Percentiles rank a stretch among this genome's conserved stretches.
Evolutionary conservation across 495 filamentous ascomycete genomes (phyloP).

Genomic region (Penicillium psychrofluorescens): DNA sequence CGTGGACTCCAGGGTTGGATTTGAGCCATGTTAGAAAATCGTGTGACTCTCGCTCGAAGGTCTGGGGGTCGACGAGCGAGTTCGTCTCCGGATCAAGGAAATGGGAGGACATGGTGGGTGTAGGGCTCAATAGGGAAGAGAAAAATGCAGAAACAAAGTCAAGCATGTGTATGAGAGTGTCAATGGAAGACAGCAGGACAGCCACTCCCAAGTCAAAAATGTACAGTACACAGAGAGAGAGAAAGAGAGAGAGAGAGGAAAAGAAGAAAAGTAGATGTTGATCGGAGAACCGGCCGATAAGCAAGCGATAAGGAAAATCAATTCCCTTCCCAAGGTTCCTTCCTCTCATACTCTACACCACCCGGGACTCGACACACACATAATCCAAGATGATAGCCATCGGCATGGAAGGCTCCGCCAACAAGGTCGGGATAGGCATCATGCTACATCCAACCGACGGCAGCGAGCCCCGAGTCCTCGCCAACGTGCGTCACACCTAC

Average conservation of each 20-base stretch:
- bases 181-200: not conserved
- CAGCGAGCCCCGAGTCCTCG: slow-evolving; percentile 65
- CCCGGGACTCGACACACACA: no score
- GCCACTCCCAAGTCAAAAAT: not conserved
- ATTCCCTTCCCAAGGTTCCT: not conserved
- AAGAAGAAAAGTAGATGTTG: slow-evolving; percentile 11
- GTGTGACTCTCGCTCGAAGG: slow-evolving; percentile 41
- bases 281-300: slow-evolving; percentile 2
- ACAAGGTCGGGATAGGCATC: slow-evolving; percentile 92
- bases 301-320: slow-evolving; percentile 12
- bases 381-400: slow-evolving; percentile 61
- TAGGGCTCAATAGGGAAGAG: slow-evolving; percentile 3
- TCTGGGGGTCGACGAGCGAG: slow-evolving; percentile 17
- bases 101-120: slow-evolving; percentile 32
- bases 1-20: slow-evolving; percentile 37
- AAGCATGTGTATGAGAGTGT: not conserved
- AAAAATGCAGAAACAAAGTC: slow-evolving; percentile 4
- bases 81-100: slow-evolving; percentile 6
- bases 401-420: slow-evolving; percentile 94
- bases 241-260: slow-evolving; percentile 5
- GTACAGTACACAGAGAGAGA: slow-evolving; percentile 2
- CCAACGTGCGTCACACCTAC: slow-evolving; percentile 93
- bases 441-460: slow-evolving; percentile 69
- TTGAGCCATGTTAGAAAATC: slow-evolving; percentile 51
- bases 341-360: no score